Evolutionary conservation across 108 stramenopile species (phyloP).

Genomic region (Chaetoceros tenuissimus): DNA sequence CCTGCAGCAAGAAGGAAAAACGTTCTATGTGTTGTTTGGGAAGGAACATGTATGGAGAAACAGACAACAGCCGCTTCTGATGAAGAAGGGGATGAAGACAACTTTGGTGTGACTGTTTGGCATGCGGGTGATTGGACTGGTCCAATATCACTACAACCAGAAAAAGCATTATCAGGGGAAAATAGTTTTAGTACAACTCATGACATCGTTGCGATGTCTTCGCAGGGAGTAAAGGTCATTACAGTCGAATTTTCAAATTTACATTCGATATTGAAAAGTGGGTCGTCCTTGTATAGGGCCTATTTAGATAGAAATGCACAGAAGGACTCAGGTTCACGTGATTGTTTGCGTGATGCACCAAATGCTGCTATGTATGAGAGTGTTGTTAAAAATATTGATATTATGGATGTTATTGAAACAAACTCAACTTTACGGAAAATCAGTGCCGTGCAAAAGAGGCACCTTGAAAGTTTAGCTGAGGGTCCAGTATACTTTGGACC

Average conservation of each 20-base stretch:
- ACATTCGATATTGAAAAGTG: constrained; percentile 58
- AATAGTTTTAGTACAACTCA: constrained; percentile 43
- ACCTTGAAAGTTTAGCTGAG: constrained; percentile 74
- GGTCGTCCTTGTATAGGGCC: constrained; percentile 61
- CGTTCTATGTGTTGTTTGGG: constrained; percentile 73
- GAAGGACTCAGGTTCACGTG: constrained; percentile 20
- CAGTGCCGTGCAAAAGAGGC: constrained; percentile 77
- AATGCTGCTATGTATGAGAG: constrained; percentile 23
- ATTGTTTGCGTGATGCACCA: constrained; percentile 12
- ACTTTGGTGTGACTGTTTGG: constrained; percentile 35
- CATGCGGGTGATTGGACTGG: constrained; percentile 89
- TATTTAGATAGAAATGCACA: constrained; percentile 51
- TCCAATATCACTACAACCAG: constrained; percentile 72
- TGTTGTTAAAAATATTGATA: constrained; percentile 33
- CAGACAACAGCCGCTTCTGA: constrained; percentile 6
- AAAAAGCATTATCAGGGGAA: constrained; percentile 59
- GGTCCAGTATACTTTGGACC: constrained; percentile 60
- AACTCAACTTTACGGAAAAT: constrained; percentile 79
- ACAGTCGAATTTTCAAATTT: constrained; percentile 58
- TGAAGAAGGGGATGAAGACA: neutral
- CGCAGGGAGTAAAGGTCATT: constrained; percentile 77
- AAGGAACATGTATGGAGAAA: constrained; percentile 77
- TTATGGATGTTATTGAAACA: constrained; percentile 44
- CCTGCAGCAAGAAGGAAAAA: constrained; percentile 39
- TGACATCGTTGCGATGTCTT: constrained; percentile 74